Evolutionary conservation across 2,329 filamentous ascomycete species (phyloP), one percentile per base, ranked within the genome.

Genomic region (Ascomycota sp.): DNA sequence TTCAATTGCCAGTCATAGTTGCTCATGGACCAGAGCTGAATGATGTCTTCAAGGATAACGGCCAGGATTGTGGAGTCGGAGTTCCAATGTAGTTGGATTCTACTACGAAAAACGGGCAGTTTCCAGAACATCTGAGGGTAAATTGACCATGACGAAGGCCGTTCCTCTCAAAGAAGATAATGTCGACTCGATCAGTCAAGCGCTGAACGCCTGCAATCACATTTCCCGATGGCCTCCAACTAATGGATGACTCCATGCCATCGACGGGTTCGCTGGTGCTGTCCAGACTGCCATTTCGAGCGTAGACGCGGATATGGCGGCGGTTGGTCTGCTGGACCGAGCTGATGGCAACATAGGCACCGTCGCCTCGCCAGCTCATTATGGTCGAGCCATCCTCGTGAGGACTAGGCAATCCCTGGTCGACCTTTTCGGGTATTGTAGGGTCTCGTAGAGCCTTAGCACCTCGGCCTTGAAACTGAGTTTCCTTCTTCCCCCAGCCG

Each of bases 1-100:
- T 98, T 98, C 11, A 98, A 61, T 49, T 95, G 95, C 69, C 89
- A 98, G 47, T 95, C 81, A 41, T 98, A 98, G 49, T 98, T 98
- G 13, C 82, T 79, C 65, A 77, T 93, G 1, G 83, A 93, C 89
- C 89, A 98, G 1, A 98, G 58, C 46, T 98, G 89, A n/a, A 89
- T 57, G 32, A 70, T 65, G 38, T 83, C 69, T 21, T 60, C 58
- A 40, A 85, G 69, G 2, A 69, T 61, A n/a, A 94, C 74, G 5
- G 86, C 83, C 27, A 98, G 62, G 1, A 93, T 81, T 2, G 75
- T 86, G 1, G 89, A 98, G 47, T 98, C 86, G 4, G 71, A 65
- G 45, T 94, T 98, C 89, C 89, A 98, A 28, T 68, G 64, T 10
- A 98, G 57, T 20, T 57, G 55, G 32, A 92, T 73, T 29, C 63